Evolutionary conservation across 345 rosid species (phyloP), one percentile per base, ranked within the genome.

Genomic region (Noccaea bulbosa): DNA sequence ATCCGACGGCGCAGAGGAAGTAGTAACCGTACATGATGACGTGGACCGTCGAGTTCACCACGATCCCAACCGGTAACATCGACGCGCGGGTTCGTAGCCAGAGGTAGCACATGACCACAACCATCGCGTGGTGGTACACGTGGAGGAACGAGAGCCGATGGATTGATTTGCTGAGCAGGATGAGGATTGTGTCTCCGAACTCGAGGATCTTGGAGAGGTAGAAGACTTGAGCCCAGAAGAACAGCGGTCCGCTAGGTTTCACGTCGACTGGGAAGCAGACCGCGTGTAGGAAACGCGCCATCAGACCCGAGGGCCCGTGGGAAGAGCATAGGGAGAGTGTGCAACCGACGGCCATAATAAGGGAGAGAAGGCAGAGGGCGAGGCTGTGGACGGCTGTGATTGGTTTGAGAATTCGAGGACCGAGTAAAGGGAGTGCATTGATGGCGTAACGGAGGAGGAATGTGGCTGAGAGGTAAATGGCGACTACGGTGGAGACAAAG

Each of bases 131-230:
- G 69, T 91, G 95, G 79, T 86, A 91, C 2, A 91, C 88, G 78
- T 91, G 97, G 87, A 91, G 95, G 74, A 91, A 90, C 0, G 94
- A 84, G 43, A 88, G 79, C 76, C 93, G 83, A 8, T 80, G 80
- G 77, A 71, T 50, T 2, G 96, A 87, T 22, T 77, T 80, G 38
- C 79, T 60, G 4, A 87, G 50, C 30, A 85, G 63, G 76, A 89
- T 89, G 54, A 89, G 51, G 6, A 87, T 44, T 48, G 92, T 87
- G 56, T 89, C 96, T 0, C 73, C 9, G 37, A 87, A 87, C 69
- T 89, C 89, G 8, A 84, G 82, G 20, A 89, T 72, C 72, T 87
- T 89, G 22, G 92, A 87, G 66, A 89, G 84, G 58, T 89, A 85
- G 74, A 84, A 87, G 41, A 87, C 51, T 85, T 89, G 62, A 20